phyloP scores from a whole-genome alignment of 345 rosid species.

The Melastoma malabathricum region DNA sequence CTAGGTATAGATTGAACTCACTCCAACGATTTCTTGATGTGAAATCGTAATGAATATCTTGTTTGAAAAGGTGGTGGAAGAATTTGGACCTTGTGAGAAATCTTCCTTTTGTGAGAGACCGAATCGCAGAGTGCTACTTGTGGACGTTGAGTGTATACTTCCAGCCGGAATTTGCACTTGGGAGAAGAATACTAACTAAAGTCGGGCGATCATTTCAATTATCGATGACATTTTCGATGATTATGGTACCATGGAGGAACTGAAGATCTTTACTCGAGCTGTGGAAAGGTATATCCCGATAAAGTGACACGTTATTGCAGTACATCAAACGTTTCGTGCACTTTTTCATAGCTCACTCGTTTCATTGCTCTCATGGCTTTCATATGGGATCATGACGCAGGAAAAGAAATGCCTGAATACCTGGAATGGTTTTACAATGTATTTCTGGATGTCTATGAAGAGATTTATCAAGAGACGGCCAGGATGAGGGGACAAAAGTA shows the following conservation, averaged over 20 bases:
- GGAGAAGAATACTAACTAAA: conserved; percentile 3
- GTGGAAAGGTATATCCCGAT: conserved; percentile 2
- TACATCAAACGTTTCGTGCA: too few relatives aligned
- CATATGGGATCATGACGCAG: too few relatives aligned
- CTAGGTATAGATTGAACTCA: too few relatives aligned
- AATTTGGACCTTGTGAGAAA: conserved; percentile 3
- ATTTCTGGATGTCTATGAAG: background rate
- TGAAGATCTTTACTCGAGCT: background rate
- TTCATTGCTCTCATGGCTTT: too few relatives aligned
- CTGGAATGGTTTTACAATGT: background rate
- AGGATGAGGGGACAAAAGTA: background rate
- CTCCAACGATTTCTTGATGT: too few relatives aligned
- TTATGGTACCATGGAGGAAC: conserved; percentile 9
- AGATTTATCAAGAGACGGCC: background rate
- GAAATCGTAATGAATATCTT: too few relatives aligned
- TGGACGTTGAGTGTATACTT: background rate
- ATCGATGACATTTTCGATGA: conserved; percentile 11
- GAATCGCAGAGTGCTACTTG: too few relatives aligned
- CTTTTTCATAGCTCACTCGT: too few relatives aligned
- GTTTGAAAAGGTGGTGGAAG: conserved; percentile 10
- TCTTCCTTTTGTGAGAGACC: too few relatives aligned
- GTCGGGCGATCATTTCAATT: background rate
- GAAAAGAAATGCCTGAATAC: too few relatives aligned
- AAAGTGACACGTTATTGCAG: too few relatives aligned
- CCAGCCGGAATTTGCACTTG: conserved; percentile 5